Evolutionary conservation across 2,329 filamentous ascomycete species (phyloP).

Genomic region (Alternaria sp.): DNA sequence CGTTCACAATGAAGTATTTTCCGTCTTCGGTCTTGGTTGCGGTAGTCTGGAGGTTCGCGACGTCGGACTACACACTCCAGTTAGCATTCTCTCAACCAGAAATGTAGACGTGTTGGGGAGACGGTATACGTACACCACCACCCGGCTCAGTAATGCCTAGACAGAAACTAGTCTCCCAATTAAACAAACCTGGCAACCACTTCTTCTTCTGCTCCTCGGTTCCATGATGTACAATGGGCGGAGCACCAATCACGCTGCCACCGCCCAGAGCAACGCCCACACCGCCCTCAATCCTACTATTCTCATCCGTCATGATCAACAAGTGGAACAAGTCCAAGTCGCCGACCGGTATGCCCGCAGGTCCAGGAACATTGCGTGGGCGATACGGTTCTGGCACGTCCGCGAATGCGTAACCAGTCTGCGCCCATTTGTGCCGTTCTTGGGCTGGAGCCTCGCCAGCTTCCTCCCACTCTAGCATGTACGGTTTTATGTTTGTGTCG

Average conservation of each 20-base stretch:
- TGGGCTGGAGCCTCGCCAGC: conserved; percentile 57
- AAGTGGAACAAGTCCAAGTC: conserved; percentile 50
- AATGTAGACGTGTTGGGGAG: not conserved
- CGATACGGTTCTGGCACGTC: conserved; percentile 55
- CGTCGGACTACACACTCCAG: conserved; percentile 57
- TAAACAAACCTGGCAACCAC: conserved; percentile 66
- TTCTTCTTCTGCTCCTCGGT: conserved; percentile 63
- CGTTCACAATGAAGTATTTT: conserved; percentile 72
- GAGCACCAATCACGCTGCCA: conserved; percentile 67
- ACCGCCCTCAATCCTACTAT: conserved; percentile 62
- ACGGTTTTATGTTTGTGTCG: conserved; percentile 63
- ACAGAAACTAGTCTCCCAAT: conserved; percentile 66
- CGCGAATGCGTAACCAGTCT: conserved; percentile 51
- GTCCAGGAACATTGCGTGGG: conserved; percentile 47
- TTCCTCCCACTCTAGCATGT: conserved; percentile 68
- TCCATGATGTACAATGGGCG: conserved; percentile 69
- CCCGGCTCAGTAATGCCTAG: conserved; percentile 70
- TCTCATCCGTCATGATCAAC: conserved; percentile 63
- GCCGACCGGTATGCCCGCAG: conserved; percentile 45
- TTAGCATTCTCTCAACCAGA: conserved; percentile 5
- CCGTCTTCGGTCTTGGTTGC: conserved; percentile 76
- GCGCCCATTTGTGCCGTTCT: conserved; percentile 48
- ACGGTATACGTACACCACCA: conserved; percentile 46
- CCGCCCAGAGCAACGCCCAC: conserved; percentile 65
- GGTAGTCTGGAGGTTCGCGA: conserved; percentile 67